Base-by-base conservation (phyloP, 2,329 filamentous ascomycete genomes). In the Aspergillus phoenicis region DNA sequence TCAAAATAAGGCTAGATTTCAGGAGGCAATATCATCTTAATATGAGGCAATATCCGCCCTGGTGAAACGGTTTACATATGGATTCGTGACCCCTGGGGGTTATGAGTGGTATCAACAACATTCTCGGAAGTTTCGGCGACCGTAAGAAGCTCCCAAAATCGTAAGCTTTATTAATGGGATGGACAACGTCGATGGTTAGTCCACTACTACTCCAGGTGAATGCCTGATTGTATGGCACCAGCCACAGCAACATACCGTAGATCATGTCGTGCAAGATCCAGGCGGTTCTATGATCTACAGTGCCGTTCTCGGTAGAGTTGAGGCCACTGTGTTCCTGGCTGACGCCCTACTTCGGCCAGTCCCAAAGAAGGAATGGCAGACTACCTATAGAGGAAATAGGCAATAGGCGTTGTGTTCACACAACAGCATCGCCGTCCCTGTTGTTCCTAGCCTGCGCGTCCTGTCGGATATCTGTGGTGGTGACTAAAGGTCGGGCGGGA, bases 1-100 rank as follows among this genome's bases (percentile, higher is more conserved):
- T 22, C 17, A 13, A 53, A 52, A 36, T 63, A 60, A 58, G 56
- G 57, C 60, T 65, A 43, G 58, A 39, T 10, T 45, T 26, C 55
- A 57, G 13, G 47, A 17, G 8, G 8, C 15, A 15, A 24, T 7
- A 30, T n/a, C 24, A n/a, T n/a, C 13, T 15, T 7, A 33, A 8
- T 30, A 11, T 51, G 26, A 17, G 26, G 8, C 26, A 28, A 49
- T 28, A 33, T 51, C 28, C 47, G n/a, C 26, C n/a, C 26, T 30
- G 17, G 47, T 17, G 47, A 30, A 28, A 11, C 24, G 8, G n/a
- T 24, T 22, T 45, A 22, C 22, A 45, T 5, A 45, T 13, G 10
- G 7, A 2, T 22, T 13, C 11, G 10, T 45, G 20, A 22, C 8
- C 6, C 41, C 17, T 11, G 5, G 10, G 20, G 41, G 15, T 43